Evolutionary conservation across 2,329 filamentous ascomycete species (phyloP), one percentile per base, ranked within the genome.

Genomic region (Penicillium sp.): DNA sequence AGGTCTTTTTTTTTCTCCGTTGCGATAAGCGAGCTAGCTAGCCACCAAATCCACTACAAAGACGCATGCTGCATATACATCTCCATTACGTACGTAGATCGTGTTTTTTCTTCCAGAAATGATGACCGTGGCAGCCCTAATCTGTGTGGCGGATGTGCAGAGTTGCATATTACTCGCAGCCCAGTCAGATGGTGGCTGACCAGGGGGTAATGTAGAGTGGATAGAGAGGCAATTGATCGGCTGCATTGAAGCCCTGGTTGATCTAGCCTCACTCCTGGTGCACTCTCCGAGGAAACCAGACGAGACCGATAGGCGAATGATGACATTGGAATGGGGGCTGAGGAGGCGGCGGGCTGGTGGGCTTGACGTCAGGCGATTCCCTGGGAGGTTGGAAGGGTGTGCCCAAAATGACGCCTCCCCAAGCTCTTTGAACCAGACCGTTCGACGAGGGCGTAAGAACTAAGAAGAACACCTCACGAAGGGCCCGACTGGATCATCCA

Each of bases 81-180:
- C 15, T 28, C 54, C 37, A 39, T 31, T 20, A 17, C 38, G 11
- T 50, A 60, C 50, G 31, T 50, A 57, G 37, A 35, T 34, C 47
- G 31, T 12, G 45, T 22, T 17, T 20, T 41, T 20, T 7, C 42
- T 43, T 31, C 47, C 17, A 42, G 45, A 50, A 43, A 55, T 47
- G 43, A 35, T 15, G 37, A 15, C 38, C 25, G 15, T 31, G 37
- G 45, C 35, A 52, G 35, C 51, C 56, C 54, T 57, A 54, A 45
- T 47, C 34, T 28, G 42, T 51, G 49, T 56, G 58, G 63, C 52
- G 58, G 54, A 60, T 43, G 42, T 64, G 63, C 61, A 56, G 34
- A 37, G n/a, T 3, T 14, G 12, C 28, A n/a, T 31, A 10, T 10
- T 31, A 41, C 41, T 43, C 53, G 17, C 38, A 50, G 41, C 51